Evolutionary conservation across 2,329 filamentous ascomycete genomes (phyloP).

Genomic region (Lecanoromycetidae sp.): DNA sequence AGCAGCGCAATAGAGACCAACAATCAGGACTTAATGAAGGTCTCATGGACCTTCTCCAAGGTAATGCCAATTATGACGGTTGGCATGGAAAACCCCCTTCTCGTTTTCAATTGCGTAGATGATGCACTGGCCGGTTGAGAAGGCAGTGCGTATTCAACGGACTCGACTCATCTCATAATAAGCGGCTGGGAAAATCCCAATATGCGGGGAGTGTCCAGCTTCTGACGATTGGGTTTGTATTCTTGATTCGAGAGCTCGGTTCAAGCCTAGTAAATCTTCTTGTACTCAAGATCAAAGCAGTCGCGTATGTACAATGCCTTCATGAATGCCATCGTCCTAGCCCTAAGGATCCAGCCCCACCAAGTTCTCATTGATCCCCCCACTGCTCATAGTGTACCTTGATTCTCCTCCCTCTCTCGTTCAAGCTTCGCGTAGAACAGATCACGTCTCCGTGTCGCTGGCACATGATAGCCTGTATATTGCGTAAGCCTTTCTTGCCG

Average conservation of each 20-base stretch:
- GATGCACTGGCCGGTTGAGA: too few species aligned
- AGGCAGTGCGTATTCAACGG: not conserved
- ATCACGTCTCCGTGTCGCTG: slow-evolving; percentile 51
- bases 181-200: too few species aligned
- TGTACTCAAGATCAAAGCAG: too few species aligned
- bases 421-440: slow-evolving; percentile 52
- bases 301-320: not conserved
- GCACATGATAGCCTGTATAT: slow-evolving; percentile 49
- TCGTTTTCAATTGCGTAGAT: too few species aligned
- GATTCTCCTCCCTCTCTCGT: slow-evolving; percentile 40
- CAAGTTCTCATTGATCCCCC: not conserved
- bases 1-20: too few species aligned
- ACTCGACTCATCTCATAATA: not conserved
- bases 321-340: not conserved
- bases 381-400: slow-evolving; percentile 5
- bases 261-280: not conserved
- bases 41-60: too few species aligned
- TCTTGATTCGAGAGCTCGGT: too few species aligned
- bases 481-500: not conserved
- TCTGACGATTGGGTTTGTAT: too few species aligned
- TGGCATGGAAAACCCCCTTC: too few species aligned
- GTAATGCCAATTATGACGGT: too few species aligned
- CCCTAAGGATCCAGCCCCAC: not conserved
- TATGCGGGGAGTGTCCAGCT: too few species aligned
- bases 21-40: too few species aligned